Evolutionary conservation across 495 filamentous ascomycete species (phyloP).

Genomic region (Penicillium nucicola): DNA sequence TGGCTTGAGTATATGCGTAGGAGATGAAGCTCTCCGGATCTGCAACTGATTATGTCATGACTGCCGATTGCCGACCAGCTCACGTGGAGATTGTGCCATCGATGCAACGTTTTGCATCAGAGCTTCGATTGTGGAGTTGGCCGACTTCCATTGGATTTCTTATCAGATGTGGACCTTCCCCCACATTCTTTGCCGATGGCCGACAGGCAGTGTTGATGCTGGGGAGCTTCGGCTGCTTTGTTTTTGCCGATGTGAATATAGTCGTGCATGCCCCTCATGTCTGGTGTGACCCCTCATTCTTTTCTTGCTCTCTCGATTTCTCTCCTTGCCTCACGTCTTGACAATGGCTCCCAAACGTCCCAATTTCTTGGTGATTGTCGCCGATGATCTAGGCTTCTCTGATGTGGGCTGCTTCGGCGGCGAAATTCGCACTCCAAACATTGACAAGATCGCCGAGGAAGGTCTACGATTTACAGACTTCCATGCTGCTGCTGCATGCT

Average conservation of each 20-base stretch:
- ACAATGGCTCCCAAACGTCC: constrained; percentile 44
- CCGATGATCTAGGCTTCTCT: constrained; percentile 63
- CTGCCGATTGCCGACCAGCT: constrained; percentile 19
- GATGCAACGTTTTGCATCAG: too few relatives aligned
- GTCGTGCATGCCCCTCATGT: not conserved
- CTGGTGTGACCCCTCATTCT: not conserved
- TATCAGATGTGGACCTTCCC: constrained; percentile 8
- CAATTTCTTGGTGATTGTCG: constrained; percentile 61
- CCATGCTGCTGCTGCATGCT: constrained; percentile 63
- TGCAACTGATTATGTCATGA: constrained; percentile 22
- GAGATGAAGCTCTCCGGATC: constrained; percentile 14
- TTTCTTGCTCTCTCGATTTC: not conserved
- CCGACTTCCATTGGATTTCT: not conserved
- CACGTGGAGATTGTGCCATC: constrained; percentile 16
- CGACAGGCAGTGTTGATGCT: constrained; percentile 5
- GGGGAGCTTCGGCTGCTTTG: not conserved
- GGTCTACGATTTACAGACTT: constrained; percentile 61
- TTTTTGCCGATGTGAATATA: too few relatives aligned
- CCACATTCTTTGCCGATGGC: constrained; percentile 18
- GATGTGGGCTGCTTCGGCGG: constrained; percentile 60
- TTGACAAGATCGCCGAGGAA: constrained; percentile 53
- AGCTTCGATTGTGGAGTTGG: not conserved
- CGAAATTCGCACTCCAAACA: constrained; percentile 61
- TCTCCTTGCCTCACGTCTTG: not conserved
- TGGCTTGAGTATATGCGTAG: too few relatives aligned